Evolutionary conservation across 768 basidiomycete species (phyloP).

Genomic region (Mycena vulgaris): DNA sequence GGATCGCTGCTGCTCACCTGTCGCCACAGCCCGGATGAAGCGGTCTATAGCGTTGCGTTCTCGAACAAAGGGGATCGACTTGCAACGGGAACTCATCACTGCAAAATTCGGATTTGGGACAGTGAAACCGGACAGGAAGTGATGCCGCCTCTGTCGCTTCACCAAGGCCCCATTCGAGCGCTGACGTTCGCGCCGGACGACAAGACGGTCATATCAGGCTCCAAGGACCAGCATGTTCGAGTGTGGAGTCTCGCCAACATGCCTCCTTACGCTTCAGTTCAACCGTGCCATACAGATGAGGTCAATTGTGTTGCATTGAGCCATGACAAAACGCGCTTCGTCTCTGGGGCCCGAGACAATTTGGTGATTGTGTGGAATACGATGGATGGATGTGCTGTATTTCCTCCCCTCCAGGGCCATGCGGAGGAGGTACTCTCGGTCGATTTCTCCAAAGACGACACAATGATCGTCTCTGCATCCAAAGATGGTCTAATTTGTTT

Average conservation of each 20-base stretch:
- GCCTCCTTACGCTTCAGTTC: not conserved
- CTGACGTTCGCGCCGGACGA: slow-evolving; percentile 2
- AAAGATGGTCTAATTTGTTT: not conserved
- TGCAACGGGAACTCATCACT: not conserved
- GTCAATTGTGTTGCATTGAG: not conserved
- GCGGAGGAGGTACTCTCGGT: not conserved
- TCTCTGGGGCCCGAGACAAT: not conserved
- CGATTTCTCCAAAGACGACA: slow-evolving; percentile 1
- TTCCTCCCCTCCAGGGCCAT: not conserved
- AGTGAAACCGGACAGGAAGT: not conserved
- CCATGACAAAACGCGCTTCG: not conserved
- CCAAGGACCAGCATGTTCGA: not conserved
- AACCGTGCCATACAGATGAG: not conserved
- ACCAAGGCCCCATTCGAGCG: not conserved
- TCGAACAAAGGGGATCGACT: not conserved
- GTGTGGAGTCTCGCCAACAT: not conserved
- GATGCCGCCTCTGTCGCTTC: not conserved
- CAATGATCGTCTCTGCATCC: not conserved
- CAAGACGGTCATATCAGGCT: not conserved
- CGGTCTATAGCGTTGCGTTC: too few relatives aligned
- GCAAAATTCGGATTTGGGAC: slow-evolving; percentile 5
- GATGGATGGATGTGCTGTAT: not conserved
- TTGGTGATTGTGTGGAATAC: slow-evolving; percentile 9
- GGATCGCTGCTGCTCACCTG: too few relatives aligned
- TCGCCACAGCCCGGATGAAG: too few relatives aligned